Base-by-base conservation (phyloP, 2,329 filamentous ascomycete genomes). In the Xylaria sp. region DNA sequence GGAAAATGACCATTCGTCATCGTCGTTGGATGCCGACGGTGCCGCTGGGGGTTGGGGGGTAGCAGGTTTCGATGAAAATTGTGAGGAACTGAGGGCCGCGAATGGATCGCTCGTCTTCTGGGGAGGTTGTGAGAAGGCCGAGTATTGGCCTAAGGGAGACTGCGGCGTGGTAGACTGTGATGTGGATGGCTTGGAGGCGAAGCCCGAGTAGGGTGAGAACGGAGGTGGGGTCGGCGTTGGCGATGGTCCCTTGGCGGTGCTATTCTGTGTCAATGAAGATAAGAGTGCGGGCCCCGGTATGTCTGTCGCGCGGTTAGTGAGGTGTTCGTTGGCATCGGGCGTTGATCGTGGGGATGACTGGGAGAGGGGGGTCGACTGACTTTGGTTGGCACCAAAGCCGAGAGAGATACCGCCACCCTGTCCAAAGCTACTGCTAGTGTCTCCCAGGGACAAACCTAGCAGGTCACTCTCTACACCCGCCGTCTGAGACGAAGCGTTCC, bases 1-100 rank as follows among this genome's bases (percentile, higher is more conserved):
- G 3, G 91, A 87, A 75, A 98, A 98, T 23, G 87, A 90, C 93
- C 94, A 98, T 72, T 98, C 94, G 66, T 98, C 94, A 52, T 97
- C 94, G 46, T 91, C 87, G 52, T 80, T 80, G 7, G 78, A 71
- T 8, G 47, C 46, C 25, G 33, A 3, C 15, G 64, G 48, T 13
- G 62, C 57, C 5, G 58, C 67, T 8, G 73, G 68, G 4, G 75
- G 74, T 31, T 74, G 71, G 3, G 78, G 73, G 0, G 75, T 74
- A 8, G 73, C 52, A 4, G 78, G 70, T 55, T 78, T 78, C 10
- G 79, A 76, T 9, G 70, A 68, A 52, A 77, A 75, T n/a, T 74
- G 74, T 4, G 78, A 68, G 2, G 78, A 74, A 15, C 77, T 73
- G 7, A 87, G 79, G 11, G 81, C 78, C 1, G 83, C 82, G 63